A percentile compares a stretch with the other conserved stretches of the same genome.
These are phyloP conservation scores for Mycena albidolilacea DNA, from an alignment of 768 basidiomycete genomes.

Conservation along the genomic window DNA sequence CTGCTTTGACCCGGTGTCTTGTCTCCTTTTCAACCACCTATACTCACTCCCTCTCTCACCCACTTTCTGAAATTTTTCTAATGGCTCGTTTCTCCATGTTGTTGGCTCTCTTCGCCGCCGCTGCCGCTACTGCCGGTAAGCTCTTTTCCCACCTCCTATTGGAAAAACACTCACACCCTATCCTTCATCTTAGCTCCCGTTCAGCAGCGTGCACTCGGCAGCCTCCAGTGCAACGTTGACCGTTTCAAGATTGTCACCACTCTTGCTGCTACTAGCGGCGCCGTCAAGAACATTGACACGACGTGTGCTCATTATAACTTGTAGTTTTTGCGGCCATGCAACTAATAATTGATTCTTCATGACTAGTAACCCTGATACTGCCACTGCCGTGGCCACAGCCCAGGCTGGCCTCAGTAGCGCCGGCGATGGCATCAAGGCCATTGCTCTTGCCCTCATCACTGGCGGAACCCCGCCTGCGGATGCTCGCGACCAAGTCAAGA, in stretches of 20 bases:
- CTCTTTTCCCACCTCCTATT: background rate
- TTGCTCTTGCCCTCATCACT: constrained; percentile 42
- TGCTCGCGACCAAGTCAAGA: constrained; percentile 39
- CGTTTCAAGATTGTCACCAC: constrained; percentile 44
- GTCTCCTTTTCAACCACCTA: constrained; percentile 23
- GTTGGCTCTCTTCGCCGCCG: constrained; percentile 33
- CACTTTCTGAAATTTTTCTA: constrained; percentile 4
- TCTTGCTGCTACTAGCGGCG: constrained; percentile 42
- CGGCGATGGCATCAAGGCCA: constrained; percentile 41
- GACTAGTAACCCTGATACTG: constrained; percentile 33
- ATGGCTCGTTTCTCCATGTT: constrained; percentile 44
- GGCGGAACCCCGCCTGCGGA: constrained; percentile 41
- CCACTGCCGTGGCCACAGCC: constrained; percentile 31
- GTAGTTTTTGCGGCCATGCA: no score
- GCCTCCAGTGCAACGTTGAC: constrained; percentile 42
- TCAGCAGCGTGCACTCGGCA: constrained; percentile 16
- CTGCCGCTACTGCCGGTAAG: constrained; percentile 27
- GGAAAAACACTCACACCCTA: background rate
- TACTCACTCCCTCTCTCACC: background rate
- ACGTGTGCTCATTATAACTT: constrained; percentile 23
- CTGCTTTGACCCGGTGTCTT: constrained; percentile 42
- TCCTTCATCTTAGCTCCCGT: constrained; percentile 18
- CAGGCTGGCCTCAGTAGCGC: constrained; percentile 39
- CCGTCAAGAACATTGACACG: constrained; percentile 42
- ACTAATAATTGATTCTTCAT: constrained; percentile 12